A percentile compares a stretch with the other conserved stretches of the same genome.
These are phyloP conservation scores for Exsudoporus floridanus DNA, from an alignment of 1,284 basidiomycete species.

Conservation along the genomic window DNA sequence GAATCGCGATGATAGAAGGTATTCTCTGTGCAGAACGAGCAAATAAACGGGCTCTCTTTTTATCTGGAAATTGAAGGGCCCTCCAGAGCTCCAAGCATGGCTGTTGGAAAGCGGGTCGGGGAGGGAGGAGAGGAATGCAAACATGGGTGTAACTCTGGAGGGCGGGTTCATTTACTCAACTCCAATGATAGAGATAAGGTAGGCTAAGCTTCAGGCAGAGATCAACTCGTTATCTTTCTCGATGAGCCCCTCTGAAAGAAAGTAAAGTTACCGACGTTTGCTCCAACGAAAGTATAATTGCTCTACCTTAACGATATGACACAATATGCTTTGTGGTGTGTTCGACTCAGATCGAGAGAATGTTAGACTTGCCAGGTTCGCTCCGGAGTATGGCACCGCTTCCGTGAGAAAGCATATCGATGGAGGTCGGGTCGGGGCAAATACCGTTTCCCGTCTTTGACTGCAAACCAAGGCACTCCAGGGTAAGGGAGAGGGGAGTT, in stretches of 20 bases:
- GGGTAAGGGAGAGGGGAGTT: not conserved
- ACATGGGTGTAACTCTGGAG: not conserved
- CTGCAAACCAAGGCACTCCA: not conserved
- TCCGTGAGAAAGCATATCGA: not conserved
- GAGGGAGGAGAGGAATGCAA: not conserved
- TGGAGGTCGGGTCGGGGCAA: not conserved
- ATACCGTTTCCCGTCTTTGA: not conserved
- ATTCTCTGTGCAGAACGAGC: not conserved
- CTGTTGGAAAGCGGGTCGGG: not conserved
- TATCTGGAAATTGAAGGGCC: no score
- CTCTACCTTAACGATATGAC: not conserved
- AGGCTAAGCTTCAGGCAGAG: not conserved
- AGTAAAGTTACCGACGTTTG: no score
- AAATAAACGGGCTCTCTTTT: no score
- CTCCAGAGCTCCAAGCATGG: slow-evolving; percentile 6
- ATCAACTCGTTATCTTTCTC: not conserved
- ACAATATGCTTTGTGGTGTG: not conserved
- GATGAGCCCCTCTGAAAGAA: not conserved
- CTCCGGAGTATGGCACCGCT: not conserved
- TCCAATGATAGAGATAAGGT: not conserved
- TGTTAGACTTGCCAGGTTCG: not conserved
- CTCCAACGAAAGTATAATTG: not conserved
- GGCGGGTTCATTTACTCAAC: not conserved
- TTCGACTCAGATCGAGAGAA: not conserved
- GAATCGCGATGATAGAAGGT: no score